phyloP scores from a whole-genome alignment of 768 basidiomycete species.

The Suillus brevipes region DNA sequence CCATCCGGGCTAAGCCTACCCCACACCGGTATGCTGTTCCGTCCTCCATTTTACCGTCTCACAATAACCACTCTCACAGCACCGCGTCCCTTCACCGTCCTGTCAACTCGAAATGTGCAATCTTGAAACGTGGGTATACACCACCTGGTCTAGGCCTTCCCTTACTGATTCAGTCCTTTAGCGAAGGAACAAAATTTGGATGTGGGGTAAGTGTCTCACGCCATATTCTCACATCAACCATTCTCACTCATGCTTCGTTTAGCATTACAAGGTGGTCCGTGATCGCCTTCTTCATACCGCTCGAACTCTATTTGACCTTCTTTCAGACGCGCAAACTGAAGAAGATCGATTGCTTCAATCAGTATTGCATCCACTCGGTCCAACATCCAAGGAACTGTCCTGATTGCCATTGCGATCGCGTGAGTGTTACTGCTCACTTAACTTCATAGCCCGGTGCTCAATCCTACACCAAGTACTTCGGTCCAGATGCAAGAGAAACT shows the following conservation, averaged over 20 bases:
- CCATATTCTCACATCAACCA: conserved; percentile 3
- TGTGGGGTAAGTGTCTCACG: conserved; percentile 53
- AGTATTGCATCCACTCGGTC: conserved; percentile 41
- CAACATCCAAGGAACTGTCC: conserved; percentile 42
- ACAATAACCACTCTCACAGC: background rate
- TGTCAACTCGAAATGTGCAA: conserved; percentile 47
- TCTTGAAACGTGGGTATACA: conserved; percentile 48
- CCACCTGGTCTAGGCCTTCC: conserved; percentile 18
- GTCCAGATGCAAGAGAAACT: conserved; percentile 68
- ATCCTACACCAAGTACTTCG: conserved; percentile 53
- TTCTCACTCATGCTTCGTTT: conserved; percentile 17
- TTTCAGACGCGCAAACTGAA: conserved; percentile 34
- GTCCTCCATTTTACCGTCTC: conserved; percentile 8
- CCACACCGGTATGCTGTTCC: conserved; percentile 19
- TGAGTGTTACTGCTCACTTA: conserved; percentile 24
- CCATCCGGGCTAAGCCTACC: conserved; percentile 9
- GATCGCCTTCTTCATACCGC: conserved; percentile 37
- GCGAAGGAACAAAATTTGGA: conserved; percentile 73
- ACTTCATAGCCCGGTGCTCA: conserved; percentile 6
- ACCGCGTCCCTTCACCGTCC: conserved; percentile 11
- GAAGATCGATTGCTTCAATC: conserved; percentile 36
- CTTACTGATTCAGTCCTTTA: conserved; percentile 37
- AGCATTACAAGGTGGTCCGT: conserved; percentile 73
- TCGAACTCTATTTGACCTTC: conserved; percentile 28
- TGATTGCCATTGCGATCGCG: conserved; percentile 46